Conservation (phyloP, 345 rosid genomes). For the Litchi chinensis region DNA sequence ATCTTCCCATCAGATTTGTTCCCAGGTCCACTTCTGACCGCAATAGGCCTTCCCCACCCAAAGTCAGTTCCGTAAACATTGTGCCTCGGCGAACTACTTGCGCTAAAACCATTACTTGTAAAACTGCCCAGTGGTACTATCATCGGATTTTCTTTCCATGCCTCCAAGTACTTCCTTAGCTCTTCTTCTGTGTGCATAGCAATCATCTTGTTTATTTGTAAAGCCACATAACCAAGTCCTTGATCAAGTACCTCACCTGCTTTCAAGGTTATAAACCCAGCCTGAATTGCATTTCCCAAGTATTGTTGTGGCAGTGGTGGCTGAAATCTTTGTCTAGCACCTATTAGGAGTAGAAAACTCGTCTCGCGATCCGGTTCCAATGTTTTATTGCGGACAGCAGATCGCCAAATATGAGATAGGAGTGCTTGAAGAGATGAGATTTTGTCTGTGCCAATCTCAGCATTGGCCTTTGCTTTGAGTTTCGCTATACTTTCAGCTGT, state of each 20-base stretch:
- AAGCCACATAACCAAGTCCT: conserved; percentile 28
- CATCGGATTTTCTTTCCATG: conserved; percentile 9
- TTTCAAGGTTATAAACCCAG: neutral
- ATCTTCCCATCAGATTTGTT: conserved; percentile 10
- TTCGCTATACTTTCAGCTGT: conserved; percentile 25
- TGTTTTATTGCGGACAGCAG: neutral
- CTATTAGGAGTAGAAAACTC: neutral
- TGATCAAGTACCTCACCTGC: conserved; percentile 12
- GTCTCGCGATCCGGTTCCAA: neutral
- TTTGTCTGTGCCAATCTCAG: neutral
- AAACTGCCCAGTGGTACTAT: accelerated
- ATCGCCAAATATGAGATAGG: conserved; percentile 28
- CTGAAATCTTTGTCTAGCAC: conserved; percentile 12
- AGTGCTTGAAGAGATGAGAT: conserved; percentile 36
- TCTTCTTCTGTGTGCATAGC: conserved; percentile 16
- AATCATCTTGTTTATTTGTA: conserved; percentile 23
- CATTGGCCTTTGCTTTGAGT: conserved; percentile 48
- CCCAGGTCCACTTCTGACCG: conserved; percentile 22
- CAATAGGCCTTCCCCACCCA: conserved; percentile 33
- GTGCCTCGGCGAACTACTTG: conserved; percentile 20
- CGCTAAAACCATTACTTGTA: neutral
- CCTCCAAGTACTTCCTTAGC: neutral
- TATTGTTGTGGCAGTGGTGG: conserved; percentile 17
- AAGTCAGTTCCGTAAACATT: conserved; percentile 26
- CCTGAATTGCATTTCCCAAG: conserved; percentile 21